phyloP scores from a whole-genome alignment of 306 rosid genomes.

The Aeschynomene evenia region DNA sequence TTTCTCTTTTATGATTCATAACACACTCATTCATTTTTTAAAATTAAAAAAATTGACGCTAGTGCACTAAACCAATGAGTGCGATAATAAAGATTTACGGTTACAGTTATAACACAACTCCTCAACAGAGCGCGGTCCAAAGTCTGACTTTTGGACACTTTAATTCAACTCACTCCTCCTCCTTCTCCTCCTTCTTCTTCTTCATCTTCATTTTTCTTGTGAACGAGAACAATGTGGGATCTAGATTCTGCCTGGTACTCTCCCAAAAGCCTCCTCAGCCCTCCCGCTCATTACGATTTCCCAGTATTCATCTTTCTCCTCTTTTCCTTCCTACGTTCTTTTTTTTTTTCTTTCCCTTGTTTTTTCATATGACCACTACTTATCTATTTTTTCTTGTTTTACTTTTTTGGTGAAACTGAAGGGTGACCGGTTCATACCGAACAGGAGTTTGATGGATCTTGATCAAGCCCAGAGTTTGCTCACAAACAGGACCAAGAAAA shows the following conservation, averaged over 20 bases:
- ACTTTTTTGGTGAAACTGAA: constrained; percentile 6
- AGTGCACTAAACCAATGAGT: too few relatives aligned
- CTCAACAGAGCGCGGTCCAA: constrained; percentile 52
- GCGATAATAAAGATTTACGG: too few relatives aligned
- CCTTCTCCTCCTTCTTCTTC: background rate
- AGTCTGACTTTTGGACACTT: background rate
- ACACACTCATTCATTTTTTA: too few relatives aligned
- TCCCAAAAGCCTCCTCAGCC: constrained; percentile 60
- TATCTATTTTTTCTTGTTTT: background rate
- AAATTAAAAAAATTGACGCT: too few relatives aligned
- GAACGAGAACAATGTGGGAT: constrained; percentile 46
- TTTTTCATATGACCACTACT: background rate
- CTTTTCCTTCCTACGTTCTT: background rate
- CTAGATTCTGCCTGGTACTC: constrained; percentile 67
- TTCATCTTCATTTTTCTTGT: background rate
- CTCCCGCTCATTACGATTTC: constrained; percentile 55
- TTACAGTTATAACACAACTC: too few relatives aligned
- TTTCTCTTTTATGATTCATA: too few relatives aligned
- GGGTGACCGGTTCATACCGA: constrained; percentile 90
- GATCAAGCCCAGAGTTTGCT: constrained; percentile 84
- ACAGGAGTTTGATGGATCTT: constrained; percentile 92
- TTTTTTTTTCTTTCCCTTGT: background rate
- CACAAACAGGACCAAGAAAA: constrained; percentile 49
- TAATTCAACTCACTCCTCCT: background rate
- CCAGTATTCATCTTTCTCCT: constrained; percentile 39